These are phyloP conservation scores for Peronospora destructor DNA, from an alignment of 352 stramenopile species.

Conservation along the genomic window DNA sequence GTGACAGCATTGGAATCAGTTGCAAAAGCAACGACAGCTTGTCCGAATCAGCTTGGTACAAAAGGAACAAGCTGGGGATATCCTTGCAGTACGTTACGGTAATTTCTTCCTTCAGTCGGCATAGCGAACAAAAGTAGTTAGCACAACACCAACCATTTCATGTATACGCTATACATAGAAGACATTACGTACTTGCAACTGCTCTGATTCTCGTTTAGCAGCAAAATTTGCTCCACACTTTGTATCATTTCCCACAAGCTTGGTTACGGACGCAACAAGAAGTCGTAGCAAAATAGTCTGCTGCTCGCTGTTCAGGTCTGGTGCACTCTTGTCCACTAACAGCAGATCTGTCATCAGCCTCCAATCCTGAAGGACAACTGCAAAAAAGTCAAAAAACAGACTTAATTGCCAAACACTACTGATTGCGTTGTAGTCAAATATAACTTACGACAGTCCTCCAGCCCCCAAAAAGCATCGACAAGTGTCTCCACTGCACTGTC, in stretches of 20 bases:
- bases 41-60: constrained; percentile 73
- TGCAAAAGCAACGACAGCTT: constrained; percentile 72
- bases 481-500: constrained; percentile 59
- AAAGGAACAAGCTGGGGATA: constrained; percentile 62
- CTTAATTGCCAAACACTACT: constrained; percentile 2
- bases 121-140: background rate
- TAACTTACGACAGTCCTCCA: constrained; percentile 80
- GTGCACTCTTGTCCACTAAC: constrained; percentile 71
- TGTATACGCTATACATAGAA: background rate
- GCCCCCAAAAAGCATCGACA: constrained; percentile 79
- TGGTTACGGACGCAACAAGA: constrained; percentile 59
- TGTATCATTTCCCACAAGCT: constrained; percentile 34
- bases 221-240: constrained; percentile 20
- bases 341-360: constrained; percentile 66
- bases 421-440: background rate
- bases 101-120: constrained; percentile 53
- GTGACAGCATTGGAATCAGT: constrained; percentile 62
- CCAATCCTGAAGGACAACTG: constrained; percentile 83
- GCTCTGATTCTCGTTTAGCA: constrained; percentile 45
- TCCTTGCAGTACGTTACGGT: constrained; percentile 76
- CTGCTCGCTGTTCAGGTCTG: constrained; percentile 71
- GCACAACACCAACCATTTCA: background rate
- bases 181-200: constrained; percentile 39
- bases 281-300: constrained; percentile 73
- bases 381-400: constrained; percentile 13